Conservation (phyloP, 257 asterid genomes). For the Knoxia roxburghii region DNA sequence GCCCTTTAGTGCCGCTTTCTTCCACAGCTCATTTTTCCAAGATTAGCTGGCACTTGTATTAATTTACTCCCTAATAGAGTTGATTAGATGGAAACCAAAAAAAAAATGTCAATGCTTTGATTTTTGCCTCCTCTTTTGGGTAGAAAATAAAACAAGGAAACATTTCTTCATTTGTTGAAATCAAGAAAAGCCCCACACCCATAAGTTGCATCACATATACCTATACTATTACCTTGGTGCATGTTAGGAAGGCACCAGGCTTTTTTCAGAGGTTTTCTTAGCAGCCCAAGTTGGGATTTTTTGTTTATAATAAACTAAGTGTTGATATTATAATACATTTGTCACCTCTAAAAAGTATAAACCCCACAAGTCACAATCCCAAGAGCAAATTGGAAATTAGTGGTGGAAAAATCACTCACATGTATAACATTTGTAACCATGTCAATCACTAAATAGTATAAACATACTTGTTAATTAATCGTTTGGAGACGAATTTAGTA, state of each 20-base stretch:
- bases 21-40: neutral
- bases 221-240: too few species aligned
- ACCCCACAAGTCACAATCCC: conserved; percentile 27
- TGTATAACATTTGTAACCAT: conserved; percentile 5
- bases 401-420: conserved; percentile 21
- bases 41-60: conserved; percentile 23
- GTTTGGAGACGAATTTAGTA: too few species aligned
- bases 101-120: conserved; percentile 48
- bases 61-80: neutral
- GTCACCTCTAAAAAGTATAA: conserved; percentile 13
- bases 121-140: conserved; percentile 14
- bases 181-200: conserved; percentile 18
- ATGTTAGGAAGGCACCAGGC: neutral
- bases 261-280: conserved; percentile 1
- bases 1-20: conserved; percentile 17
- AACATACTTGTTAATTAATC: neutral
- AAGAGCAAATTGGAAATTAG: conserved; percentile 6
- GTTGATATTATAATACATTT: too few species aligned
- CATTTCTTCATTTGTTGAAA: conserved; percentile 25
- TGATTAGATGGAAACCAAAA: conserved; percentile 32
- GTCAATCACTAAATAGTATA: neutral
- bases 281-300: conserved; percentile 25
- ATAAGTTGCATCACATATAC: too few species aligned
- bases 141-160: neutral
- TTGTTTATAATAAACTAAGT: neutral